A percentile compares a stretch with the other conserved stretches of the same genome.
These are phyloP conservation scores for Mucor irregularis DNA, from an alignment of 371 early-diverging fungal species.

Conservation along the genomic window DNA sequence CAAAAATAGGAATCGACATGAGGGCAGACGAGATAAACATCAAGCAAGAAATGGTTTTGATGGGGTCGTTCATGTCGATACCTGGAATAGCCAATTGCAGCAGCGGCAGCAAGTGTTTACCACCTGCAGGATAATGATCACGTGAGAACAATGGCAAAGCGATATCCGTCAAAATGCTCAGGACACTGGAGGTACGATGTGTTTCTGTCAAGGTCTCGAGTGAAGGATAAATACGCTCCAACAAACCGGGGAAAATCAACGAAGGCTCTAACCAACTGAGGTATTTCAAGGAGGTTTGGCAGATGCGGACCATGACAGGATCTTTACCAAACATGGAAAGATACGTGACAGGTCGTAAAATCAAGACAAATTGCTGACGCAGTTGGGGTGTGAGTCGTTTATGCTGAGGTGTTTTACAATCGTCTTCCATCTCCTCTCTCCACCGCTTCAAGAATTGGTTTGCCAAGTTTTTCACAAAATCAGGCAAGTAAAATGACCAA, in stretches of 20 bases:
- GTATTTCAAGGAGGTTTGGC: constrained; percentile 71
- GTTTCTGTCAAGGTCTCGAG: constrained; percentile 89
- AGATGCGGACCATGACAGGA: constrained; percentile 60
- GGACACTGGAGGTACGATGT: constrained; percentile 82
- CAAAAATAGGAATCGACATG: constrained; percentile 65
- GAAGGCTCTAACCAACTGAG: constrained; percentile 78
- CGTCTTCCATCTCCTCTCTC: constrained; percentile 54
- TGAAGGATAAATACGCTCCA: constrained; percentile 84
- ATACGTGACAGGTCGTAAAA: constrained; percentile 55
- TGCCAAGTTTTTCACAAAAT: constrained; percentile 63
- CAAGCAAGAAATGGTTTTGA: constrained; percentile 74
- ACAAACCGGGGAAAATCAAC: constrained; percentile 76
- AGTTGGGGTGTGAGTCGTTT: constrained; percentile 61
- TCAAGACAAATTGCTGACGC: constrained; percentile 60
- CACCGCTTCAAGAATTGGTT: constrained; percentile 69
- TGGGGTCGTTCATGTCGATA: constrained; percentile 88
- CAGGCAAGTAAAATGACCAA: constrained; percentile 73
- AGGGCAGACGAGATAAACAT: constrained; percentile 74
- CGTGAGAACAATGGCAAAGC: constrained; percentile 72
- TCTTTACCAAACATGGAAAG: constrained; percentile 86
- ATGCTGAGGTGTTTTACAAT: constrained; percentile 62
- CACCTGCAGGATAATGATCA: constrained; percentile 81
- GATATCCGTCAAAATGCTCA: constrained; percentile 68
- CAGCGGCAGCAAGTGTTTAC: constrained; percentile 74
- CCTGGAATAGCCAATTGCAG: constrained; percentile 82